These are phyloP conservation scores for Penicillium sp. DNA, from an alignment of 2,329 filamentous ascomycete genomes.

Conservation along the genomic window DNA sequence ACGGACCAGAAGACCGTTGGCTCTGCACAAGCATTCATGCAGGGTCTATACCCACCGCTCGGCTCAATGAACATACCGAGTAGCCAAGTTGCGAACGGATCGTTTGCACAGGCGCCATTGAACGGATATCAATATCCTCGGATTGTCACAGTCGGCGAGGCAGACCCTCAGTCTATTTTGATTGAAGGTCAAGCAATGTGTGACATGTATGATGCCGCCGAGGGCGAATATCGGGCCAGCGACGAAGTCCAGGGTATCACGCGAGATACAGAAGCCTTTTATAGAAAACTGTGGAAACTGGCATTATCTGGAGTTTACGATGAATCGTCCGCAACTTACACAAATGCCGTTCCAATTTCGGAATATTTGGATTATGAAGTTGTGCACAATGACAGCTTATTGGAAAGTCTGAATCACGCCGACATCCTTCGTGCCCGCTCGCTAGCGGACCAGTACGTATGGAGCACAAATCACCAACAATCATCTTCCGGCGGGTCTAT, in stretches of 20 bases:
- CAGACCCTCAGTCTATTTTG: conserved; percentile 52
- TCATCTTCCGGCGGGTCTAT: conserved; percentile 26
- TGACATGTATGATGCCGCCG: conserved; percentile 35
- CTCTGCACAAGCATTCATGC: conserved; percentile 60
- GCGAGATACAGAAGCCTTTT: conserved; percentile 43
- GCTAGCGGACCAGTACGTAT: conserved; percentile 51
- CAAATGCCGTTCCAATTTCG: conserved; percentile 53
- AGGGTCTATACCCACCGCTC: conserved; percentile 58
- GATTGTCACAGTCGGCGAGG: conserved; percentile 43
- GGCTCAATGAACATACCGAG: conserved; percentile 32
- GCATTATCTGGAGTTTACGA: conserved; percentile 45
- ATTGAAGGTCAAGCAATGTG: conserved; percentile 51
- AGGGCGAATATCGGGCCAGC: conserved; percentile 42
- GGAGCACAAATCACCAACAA: conserved; percentile 48
- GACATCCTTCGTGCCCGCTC: conserved; percentile 40
- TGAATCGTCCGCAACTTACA: conserved; percentile 45
- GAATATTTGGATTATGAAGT: conserved; percentile 57
- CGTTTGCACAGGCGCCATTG: conserved; percentile 48
- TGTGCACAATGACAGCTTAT: conserved; percentile 49
- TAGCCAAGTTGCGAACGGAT: conserved; percentile 49
- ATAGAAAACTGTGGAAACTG: conserved; percentile 44
- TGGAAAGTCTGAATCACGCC: conserved; percentile 27
- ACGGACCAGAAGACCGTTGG: conserved; percentile 49
- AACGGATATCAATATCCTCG: conserved; percentile 58
- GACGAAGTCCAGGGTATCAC: conserved; percentile 41